These are phyloP conservation scores for Physcomitrellopsis africana DNA, from an alignment of 225 moss, liverwort and hornwort genomes.

Conservation along the genomic window DNA sequence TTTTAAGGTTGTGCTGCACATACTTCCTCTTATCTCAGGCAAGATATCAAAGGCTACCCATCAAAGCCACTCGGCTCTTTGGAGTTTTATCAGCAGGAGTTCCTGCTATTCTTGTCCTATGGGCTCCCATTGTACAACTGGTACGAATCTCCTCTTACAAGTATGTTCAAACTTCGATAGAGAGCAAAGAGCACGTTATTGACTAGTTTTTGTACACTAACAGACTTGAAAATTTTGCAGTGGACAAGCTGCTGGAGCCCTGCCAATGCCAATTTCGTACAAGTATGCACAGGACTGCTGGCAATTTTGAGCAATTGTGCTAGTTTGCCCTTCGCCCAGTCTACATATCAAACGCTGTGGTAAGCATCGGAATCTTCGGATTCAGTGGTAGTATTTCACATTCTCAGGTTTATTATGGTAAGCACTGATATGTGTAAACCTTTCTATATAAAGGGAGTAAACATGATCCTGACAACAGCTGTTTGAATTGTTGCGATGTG, in stretches of 20 bases:
- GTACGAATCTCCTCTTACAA: constrained; percentile 25
- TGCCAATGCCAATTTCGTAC: constrained; percentile 17
- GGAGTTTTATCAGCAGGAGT: constrained; percentile 36
- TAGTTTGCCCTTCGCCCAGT: not conserved
- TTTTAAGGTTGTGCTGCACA: constrained; percentile 11
- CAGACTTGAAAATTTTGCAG: constrained; percentile 36
- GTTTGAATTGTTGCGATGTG: no score
- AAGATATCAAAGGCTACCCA: constrained; percentile 35
- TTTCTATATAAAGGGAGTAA: no score
- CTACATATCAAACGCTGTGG: not conserved
- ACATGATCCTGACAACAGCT: no score
- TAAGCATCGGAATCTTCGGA: no score
- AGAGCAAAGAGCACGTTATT: not conserved
- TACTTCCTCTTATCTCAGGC: constrained; percentile 30
- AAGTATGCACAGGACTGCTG: constrained; percentile 32
- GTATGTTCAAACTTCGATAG: no score
- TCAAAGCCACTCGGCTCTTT: constrained; percentile 22
- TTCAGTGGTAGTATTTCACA: no score
- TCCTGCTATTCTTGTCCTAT: constrained; percentile 35
- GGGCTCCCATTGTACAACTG: constrained; percentile 45
- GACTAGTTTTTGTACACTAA: not conserved
- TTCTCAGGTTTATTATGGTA: no score
- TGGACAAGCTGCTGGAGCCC: constrained; percentile 41
- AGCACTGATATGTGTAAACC: no score
- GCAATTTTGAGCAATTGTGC: constrained; percentile 33